phyloP scores from a whole-genome alignment of 805 yeast genomes.

The Metschnikowia picachoensis region DNA sequence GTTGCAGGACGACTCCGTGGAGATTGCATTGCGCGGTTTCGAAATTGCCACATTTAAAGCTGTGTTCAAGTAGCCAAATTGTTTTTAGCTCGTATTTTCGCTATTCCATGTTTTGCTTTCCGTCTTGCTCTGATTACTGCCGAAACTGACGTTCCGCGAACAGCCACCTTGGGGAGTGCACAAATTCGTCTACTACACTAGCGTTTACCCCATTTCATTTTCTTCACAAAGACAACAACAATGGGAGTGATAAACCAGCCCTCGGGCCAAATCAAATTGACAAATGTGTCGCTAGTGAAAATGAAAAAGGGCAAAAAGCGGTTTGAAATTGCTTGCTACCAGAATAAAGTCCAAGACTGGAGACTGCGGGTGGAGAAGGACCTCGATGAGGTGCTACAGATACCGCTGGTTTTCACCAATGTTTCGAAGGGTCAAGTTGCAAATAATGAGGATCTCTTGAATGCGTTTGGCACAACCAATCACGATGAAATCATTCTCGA shows the following conservation, averaged over 20 bases:
- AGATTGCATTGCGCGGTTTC: constrained; percentile 61
- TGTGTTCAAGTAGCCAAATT: constrained; percentile 24
- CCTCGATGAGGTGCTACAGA: constrained; percentile 91
- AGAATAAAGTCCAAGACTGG: constrained; percentile 95
- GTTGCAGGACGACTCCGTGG: constrained; percentile 31
- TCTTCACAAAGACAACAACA: neutral
- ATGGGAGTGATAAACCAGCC: constrained; percentile 70
- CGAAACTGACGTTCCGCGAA: neutral
- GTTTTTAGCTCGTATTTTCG: neutral
- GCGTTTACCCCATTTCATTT: neutral
- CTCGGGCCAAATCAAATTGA: constrained; percentile 78
- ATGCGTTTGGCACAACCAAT: constrained; percentile 73
- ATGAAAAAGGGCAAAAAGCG: constrained; percentile 88
- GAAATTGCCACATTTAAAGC: constrained; percentile 69
- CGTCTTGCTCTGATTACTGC: too few relatives aligned
- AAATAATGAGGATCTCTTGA: constrained; percentile 72
- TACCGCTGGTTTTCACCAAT: constrained; percentile 89
- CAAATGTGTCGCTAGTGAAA: constrained; percentile 90
- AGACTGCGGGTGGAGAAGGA: constrained; percentile 85
- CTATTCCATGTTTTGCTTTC: neutral
- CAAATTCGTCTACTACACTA: neutral
- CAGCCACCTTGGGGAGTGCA: constrained; percentile 6
- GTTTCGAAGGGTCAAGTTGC: constrained; percentile 96
- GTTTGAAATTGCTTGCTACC: constrained; percentile 95
- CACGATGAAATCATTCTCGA: constrained; percentile 72